Evolutionary conservation across 768 basidiomycete genomes (phyloP).

Genomic region (Lactifluus pinguis): DNA sequence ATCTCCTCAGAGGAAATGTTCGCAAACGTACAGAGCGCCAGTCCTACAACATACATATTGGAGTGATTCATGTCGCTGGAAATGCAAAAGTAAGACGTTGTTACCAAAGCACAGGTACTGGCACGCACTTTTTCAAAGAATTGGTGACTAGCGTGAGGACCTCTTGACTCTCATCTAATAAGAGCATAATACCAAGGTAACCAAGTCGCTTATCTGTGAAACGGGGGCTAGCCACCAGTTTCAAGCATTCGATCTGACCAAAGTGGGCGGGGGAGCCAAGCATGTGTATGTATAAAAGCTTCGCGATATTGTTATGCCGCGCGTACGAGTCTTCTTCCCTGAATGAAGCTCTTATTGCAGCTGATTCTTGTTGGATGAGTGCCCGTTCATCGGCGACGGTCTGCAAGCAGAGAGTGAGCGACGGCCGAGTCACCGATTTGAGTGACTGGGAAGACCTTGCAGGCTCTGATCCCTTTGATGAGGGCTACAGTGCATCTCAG

Average conservation of each 20-base stretch:
- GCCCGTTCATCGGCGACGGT: slow-evolving; percentile 97
- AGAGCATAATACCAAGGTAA: slow-evolving; percentile 94
- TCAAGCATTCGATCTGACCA: slow-evolving; percentile 96
- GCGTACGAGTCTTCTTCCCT: slow-evolving; percentile 94
- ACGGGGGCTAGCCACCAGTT: slow-evolving; percentile 88
- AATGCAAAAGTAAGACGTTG: slow-evolving; percentile 12
- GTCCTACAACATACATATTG: slow-evolving; percentile 97
- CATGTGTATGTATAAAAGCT: slow-evolving; percentile 98
- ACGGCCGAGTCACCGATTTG: neutral
- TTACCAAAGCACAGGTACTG: neutral
- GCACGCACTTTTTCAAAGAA: slow-evolving; percentile 87
- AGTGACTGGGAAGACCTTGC: slow-evolving; percentile 52
- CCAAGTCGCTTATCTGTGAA: slow-evolving; percentile 96
- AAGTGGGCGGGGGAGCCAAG: slow-evolving; percentile 98
- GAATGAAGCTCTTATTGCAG: slow-evolving; percentile 93
- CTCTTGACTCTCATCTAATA: slow-evolving; percentile 96
- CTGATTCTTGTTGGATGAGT: slow-evolving; percentile 95
- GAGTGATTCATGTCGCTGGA: slow-evolving; percentile 97
- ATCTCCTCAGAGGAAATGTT: slow-evolving; percentile 99
- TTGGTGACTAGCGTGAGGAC: slow-evolving; percentile 96
- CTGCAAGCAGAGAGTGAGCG: slow-evolving; percentile 34
- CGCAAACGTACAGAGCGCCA: slow-evolving; percentile 96
- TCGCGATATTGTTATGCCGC: slow-evolving; percentile 95
- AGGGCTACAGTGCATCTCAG: slow-evolving; percentile 49
- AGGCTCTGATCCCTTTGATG: slow-evolving; percentile 96